A percentile compares a stretch with the other conserved stretches of the same genome.
These are phyloP conservation scores for Meripilus lineatus DNA, from an alignment of 1,284 basidiomycete genomes.

Conservation along the genomic window DNA sequence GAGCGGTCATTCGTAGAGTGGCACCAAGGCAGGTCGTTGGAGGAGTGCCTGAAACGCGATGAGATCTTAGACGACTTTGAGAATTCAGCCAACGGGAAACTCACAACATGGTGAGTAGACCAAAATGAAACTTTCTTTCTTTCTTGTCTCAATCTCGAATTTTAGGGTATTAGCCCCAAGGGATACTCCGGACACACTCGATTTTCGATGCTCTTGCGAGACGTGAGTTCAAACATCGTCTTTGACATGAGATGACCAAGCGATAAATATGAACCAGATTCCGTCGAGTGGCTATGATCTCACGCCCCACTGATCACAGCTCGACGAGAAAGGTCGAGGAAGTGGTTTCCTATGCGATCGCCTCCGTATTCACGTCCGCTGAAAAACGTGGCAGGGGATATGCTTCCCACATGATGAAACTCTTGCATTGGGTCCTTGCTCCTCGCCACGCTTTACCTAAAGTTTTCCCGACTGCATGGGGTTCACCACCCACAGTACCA, in stretches of 20 bases:
- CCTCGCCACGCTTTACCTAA: conserved; percentile 23
- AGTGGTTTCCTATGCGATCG: conserved; percentile 33
- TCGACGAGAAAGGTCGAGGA: conserved; percentile 18
- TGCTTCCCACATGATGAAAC: conserved; percentile 44
- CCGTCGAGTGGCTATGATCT: conserved; percentile 23
- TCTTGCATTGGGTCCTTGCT: conserved; percentile 40
- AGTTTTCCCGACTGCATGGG: conserved; percentile 36
- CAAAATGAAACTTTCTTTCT: background rate
- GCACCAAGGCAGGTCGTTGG: conserved; percentile 28
- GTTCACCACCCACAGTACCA: conserved; percentile 26
- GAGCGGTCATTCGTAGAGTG: conserved; percentile 30
- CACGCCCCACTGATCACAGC: conserved; percentile 9
- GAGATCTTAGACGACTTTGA: conserved; percentile 28
- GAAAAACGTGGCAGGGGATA: conserved; percentile 39
- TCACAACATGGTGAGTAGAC: conserved; percentile 33
- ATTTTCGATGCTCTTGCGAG: conserved; percentile 42
- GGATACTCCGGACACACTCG: conserved; percentile 31
- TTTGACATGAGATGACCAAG: too few species aligned
- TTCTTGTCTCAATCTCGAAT: background rate
- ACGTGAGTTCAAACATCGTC: too few species aligned
- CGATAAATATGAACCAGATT: conserved; percentile 21
- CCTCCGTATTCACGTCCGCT: conserved; percentile 41
- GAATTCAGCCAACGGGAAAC: conserved; percentile 31
- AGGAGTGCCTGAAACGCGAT: conserved; percentile 33
- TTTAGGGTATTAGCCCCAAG: conserved; percentile 41